Evolutionary conservation across 139 green algal species (phyloP).

Genomic region (Protoeuglena noctilucae): DNA sequence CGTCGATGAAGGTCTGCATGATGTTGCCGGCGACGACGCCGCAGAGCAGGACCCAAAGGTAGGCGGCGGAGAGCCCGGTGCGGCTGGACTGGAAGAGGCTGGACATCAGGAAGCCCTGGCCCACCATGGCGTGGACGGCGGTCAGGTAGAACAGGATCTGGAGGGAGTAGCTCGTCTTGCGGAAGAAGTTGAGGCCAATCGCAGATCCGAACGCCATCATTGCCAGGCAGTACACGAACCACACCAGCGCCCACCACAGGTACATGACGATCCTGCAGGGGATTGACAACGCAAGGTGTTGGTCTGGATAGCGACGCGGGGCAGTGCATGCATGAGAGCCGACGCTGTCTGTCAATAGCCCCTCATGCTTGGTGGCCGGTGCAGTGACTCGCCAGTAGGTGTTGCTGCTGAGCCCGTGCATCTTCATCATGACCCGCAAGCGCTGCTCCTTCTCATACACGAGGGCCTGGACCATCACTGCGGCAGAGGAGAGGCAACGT

Average conservation of each 20-base stretch:
- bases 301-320: too few species aligned
- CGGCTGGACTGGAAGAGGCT: conserved; percentile 42
- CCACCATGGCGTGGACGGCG: conserved; percentile 67
- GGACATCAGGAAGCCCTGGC: conserved; percentile 60
- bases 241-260: conserved; percentile 53
- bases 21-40: conserved; percentile 31
- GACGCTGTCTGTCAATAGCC: too few species aligned
- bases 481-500: too few species aligned
- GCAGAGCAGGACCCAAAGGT: conserved; percentile 60
- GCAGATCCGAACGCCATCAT: conserved; percentile 51
- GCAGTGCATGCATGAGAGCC: too few species aligned
- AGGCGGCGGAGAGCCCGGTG: conserved; percentile 47
- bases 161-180: conserved; percentile 37
- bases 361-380: too few species aligned
- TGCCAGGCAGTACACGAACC: conserved; percentile 58
- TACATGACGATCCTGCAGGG: conserved; percentile 59
- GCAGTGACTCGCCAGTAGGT: too few species aligned
- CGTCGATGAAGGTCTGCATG: not conserved
- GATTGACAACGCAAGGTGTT: too few species aligned
- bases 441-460: conserved; percentile 63
- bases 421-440: conserved; percentile 90
- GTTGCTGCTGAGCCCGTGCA: conserved; percentile 67
- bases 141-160: conserved; percentile 73
- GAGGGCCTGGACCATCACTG: too few species aligned
- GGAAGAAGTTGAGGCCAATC: conserved; percentile 72